A percentile compares a stretch with the other conserved stretches of the same genome.
phyloP scores from a whole-genome alignment of 768 basidiomycete species.

The Paxillus ammoniavirescens region DNA sequence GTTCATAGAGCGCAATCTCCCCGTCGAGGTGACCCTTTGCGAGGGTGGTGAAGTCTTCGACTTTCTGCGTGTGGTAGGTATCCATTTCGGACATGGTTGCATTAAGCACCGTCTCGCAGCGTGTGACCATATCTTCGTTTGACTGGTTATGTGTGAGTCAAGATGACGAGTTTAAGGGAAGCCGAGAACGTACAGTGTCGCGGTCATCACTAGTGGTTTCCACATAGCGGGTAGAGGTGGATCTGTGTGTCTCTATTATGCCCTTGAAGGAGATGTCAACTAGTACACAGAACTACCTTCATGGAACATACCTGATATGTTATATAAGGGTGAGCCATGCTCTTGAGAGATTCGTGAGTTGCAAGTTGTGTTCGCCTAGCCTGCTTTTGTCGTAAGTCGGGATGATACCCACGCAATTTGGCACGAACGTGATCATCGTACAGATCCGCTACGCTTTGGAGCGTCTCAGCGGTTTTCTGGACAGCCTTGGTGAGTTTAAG shows the following conservation, averaged over 20 bases:
- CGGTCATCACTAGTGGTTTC: slow-evolving; percentile 41
- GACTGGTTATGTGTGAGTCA: slow-evolving; percentile 35
- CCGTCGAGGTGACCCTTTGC: slow-evolving; percentile 72
- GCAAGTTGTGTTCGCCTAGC: slow-evolving; percentile 69
- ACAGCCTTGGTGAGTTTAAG: slow-evolving; percentile 75
- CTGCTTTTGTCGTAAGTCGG: slow-evolving; percentile 36
- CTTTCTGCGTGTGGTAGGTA: slow-evolving; percentile 71
- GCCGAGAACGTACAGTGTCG: slow-evolving; percentile 28
- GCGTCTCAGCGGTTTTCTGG: slow-evolving; percentile 69
- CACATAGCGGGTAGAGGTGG: slow-evolving; percentile 64
- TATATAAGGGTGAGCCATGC: slow-evolving; percentile 71
- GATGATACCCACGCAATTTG: neutral
- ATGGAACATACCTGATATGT: slow-evolving; percentile 56
- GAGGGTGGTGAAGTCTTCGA: slow-evolving; percentile 61
- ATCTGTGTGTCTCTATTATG: slow-evolving; percentile 71
- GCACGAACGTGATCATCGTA: slow-evolving; percentile 73
- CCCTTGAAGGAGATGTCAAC: slow-evolving; percentile 40
- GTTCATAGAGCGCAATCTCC: slow-evolving; percentile 74
- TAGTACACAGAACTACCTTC: neutral
- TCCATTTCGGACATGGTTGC: slow-evolving; percentile 89
- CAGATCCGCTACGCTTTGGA: slow-evolving; percentile 74
- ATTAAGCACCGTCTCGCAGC: slow-evolving; percentile 88
- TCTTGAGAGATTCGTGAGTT: slow-evolving; percentile 75
- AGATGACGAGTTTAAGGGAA: neutral
- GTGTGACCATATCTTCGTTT: slow-evolving; percentile 62